phyloP scores from a whole-genome alignment of 192 early-diverging fungal species.

The Anaeromyces robustus region DNA sequence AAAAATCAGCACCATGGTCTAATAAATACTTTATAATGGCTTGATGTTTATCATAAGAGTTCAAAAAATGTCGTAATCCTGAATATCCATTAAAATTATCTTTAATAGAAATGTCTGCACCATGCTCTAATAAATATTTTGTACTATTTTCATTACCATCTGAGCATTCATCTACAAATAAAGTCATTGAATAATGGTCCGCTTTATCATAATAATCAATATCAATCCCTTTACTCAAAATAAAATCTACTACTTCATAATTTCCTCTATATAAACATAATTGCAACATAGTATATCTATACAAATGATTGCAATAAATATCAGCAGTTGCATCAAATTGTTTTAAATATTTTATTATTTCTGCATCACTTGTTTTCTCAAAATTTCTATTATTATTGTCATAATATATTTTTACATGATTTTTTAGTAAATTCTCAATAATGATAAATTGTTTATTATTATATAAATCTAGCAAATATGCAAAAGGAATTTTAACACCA shows the following conservation, averaged over 20 bases:
- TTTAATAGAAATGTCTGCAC: background rate
- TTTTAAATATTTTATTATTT: background rate
- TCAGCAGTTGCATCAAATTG: background rate
- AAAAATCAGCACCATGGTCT: background rate
- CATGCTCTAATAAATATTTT: background rate
- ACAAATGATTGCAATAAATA: background rate
- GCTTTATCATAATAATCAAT: background rate
- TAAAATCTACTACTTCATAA: background rate
- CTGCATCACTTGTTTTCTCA: background rate
- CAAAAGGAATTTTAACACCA: background rate
- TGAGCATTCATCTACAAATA: background rate
- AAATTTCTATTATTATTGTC: background rate
- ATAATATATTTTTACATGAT: background rate
- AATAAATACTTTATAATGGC: background rate
- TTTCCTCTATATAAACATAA: background rate
- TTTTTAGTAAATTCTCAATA: background rate
- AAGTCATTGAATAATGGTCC: background rate
- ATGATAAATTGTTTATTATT: background rate
- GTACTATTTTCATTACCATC: background rate
- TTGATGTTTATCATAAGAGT: background rate
- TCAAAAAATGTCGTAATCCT: too few species aligned
- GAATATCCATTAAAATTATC: background rate
- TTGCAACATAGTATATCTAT: background rate
- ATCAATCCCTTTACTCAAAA: background rate
- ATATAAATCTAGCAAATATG: background rate